phyloP scores from a whole-genome alignment of 2,329 filamentous ascomycete species.

The Monosporascus cannonballus region DNA sequence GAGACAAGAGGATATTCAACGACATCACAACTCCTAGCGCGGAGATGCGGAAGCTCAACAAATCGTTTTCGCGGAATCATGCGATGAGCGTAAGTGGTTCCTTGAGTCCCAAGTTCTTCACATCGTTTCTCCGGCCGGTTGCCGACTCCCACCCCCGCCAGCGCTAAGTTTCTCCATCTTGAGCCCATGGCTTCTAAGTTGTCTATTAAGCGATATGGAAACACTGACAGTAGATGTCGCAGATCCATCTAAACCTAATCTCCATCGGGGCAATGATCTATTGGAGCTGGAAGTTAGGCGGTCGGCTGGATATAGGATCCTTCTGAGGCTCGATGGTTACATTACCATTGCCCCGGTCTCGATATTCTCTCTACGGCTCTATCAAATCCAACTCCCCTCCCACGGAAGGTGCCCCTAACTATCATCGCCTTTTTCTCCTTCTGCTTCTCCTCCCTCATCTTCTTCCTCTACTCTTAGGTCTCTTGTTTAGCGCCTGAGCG shows the following conservation, averaged over 20 bases:
- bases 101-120: not conserved
- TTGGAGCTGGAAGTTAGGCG: conserved; percentile 25
- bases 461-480: not conserved
- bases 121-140: too few relatives aligned
- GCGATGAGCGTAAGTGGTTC: conserved; percentile 27
- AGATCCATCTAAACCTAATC: conserved; percentile 34
- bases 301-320: conserved; percentile 11
- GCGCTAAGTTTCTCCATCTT: too few relatives aligned
- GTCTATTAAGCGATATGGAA: not conserved
- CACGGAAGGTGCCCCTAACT: too few relatives aligned
- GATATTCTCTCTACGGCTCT: not conserved
- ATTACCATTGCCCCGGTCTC: not conserved
- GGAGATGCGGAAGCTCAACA: conserved; percentile 24
- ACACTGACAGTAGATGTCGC: not conserved
- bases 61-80: conserved; percentile 28
- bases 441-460: not conserved
- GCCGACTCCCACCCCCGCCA: too few relatives aligned
- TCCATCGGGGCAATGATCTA: conserved; percentile 25
- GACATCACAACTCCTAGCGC: conserved; percentile 7
- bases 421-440: not conserved
- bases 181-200: too few relatives aligned
- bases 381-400: not conserved
- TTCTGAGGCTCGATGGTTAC: not conserved
- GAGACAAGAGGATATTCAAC: conserved; percentile 9
- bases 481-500: not conserved